phyloP scores from a whole-genome alignment of 768 basidiomycete genomes.

The Podaxis rugospora region DNA sequence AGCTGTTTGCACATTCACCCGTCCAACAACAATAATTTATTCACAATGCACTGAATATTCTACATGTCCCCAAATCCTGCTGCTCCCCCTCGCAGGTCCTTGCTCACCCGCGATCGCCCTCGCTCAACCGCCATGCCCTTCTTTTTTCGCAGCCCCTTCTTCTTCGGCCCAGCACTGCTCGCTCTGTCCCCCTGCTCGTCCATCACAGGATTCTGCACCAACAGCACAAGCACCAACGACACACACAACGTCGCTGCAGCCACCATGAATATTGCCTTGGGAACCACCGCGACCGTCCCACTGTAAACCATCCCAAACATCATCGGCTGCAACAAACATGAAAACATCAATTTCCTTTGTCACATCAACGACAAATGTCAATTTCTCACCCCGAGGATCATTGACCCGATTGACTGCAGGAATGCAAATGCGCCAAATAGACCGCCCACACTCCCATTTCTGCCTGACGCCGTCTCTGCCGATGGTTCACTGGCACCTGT shows the following conservation, averaged over 20 bases:
- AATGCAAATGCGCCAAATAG: constrained; percentile 72
- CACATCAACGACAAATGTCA: not conserved
- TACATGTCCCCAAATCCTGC: constrained; percentile 6
- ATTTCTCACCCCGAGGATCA: constrained; percentile 49
- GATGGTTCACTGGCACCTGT: constrained; percentile 19
- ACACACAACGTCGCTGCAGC: constrained; percentile 47
- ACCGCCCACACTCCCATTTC: not conserved
- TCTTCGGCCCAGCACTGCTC: constrained; percentile 8
- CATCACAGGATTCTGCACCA: constrained; percentile 40
- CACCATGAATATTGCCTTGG: constrained; percentile 64
- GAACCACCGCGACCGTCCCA: constrained; percentile 60
- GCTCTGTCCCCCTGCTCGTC: constrained; percentile 1
- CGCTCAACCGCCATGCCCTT: constrained; percentile 28
- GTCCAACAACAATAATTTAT: not conserved
- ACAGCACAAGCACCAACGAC: constrained; percentile 30
- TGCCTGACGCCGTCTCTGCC: constrained; percentile 19
- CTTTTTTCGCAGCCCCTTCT: constrained; percentile 13
- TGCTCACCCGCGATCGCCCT: constrained; percentile 43
- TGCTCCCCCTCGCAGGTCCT: constrained; percentile 41
- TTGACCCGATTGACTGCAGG: constrained; percentile 64
- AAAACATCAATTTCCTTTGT: constrained; percentile 6
- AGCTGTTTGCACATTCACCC: not conserved
- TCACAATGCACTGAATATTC: not conserved
- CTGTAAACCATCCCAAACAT: constrained; percentile 72
- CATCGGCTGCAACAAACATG: constrained; percentile 42